Evolutionary conservation across 768 basidiomycete species (phyloP).

Genomic region (Cystofilobasidium ferigula): DNA sequence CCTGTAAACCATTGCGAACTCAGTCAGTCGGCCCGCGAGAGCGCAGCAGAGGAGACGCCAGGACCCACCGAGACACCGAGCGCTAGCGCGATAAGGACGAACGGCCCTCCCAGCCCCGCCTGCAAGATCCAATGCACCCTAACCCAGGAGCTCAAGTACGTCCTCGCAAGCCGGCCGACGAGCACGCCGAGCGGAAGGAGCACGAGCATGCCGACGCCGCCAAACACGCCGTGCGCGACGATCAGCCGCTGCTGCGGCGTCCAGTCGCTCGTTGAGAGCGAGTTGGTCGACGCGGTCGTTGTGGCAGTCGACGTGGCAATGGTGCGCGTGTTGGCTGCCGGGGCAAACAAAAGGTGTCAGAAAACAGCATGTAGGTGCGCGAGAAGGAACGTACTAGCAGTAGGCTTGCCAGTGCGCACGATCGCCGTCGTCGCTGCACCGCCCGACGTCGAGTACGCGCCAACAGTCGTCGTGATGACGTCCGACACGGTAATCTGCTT

Average conservation of each 20-base stretch:
- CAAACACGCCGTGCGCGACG: conserved; percentile 13
- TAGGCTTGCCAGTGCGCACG: conserved; percentile 8
- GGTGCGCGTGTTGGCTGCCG: no score
- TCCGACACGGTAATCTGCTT: background rate
- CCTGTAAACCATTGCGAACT: conserved; percentile 2
- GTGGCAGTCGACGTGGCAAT: background rate
- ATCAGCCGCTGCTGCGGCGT: conserved; percentile 2
- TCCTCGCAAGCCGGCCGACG: background rate
- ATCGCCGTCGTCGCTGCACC: conserved; percentile 1
- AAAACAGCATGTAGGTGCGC: no score
- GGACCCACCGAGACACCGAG: conserved; percentile 11
- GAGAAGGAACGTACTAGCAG: background rate
- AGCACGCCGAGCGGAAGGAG: conserved; percentile 8
- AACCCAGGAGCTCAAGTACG: conserved; percentile 9
- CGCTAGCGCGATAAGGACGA: conserved; percentile 12
- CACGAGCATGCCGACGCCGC: conserved; percentile 13
- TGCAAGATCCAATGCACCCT: conserved; percentile 20
- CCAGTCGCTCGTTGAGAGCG: background rate
- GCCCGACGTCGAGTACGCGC: background rate
- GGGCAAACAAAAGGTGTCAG: no score
- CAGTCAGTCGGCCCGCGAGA: background rate
- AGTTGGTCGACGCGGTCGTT: background rate
- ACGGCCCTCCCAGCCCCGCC: background rate
- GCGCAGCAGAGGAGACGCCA: background rate
- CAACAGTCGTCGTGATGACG: background rate